Percentiles rank a stretch among this genome's conserved stretches.
phyloP scores from a whole-genome alignment of 2,329 filamentous ascomycete genomes.

The Colletotrichum limetticola region DNA sequence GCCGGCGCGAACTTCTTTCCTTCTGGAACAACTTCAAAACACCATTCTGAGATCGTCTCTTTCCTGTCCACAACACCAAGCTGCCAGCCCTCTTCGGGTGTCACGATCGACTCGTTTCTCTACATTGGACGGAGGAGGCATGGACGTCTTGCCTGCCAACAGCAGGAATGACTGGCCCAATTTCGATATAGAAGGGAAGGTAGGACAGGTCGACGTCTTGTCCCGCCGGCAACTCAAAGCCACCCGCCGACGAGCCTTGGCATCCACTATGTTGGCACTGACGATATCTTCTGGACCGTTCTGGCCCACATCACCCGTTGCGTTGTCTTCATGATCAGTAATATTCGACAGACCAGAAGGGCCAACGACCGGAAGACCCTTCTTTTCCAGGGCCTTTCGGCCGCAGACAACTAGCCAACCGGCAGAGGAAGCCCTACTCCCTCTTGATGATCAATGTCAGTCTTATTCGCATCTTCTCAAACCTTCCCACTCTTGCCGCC shows the following conservation, averaged over 20 bases:
- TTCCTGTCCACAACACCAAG: conserved; percentile 12
- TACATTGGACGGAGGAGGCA: background rate
- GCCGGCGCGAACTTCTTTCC: conserved; percentile 20
- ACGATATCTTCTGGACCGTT: background rate
- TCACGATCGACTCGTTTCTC: conserved; percentile 11
- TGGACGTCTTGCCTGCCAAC: background rate
- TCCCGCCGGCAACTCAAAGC: background rate
- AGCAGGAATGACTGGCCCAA: background rate
- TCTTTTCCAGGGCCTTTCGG: background rate
- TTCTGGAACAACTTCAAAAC: conserved; percentile 34
- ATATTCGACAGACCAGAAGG: background rate
- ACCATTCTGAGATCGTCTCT: conserved; percentile 8
- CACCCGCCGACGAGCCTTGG: background rate
- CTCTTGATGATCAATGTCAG: background rate
- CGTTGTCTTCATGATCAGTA: background rate
- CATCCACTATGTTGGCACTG: background rate
- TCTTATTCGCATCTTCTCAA: background rate
- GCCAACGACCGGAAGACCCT: background rate
- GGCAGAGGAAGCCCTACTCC: background rate
- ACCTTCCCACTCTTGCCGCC: background rate
- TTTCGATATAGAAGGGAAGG: background rate
- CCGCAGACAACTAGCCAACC: conserved; percentile 6
- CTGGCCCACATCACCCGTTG: background rate
- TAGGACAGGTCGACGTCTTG: background rate
- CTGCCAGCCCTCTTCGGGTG: background rate